These are phyloP conservation scores for Psophocarpus tetragonolobus DNA, from an alignment of 306 rosid species.

Conservation along the genomic window DNA sequence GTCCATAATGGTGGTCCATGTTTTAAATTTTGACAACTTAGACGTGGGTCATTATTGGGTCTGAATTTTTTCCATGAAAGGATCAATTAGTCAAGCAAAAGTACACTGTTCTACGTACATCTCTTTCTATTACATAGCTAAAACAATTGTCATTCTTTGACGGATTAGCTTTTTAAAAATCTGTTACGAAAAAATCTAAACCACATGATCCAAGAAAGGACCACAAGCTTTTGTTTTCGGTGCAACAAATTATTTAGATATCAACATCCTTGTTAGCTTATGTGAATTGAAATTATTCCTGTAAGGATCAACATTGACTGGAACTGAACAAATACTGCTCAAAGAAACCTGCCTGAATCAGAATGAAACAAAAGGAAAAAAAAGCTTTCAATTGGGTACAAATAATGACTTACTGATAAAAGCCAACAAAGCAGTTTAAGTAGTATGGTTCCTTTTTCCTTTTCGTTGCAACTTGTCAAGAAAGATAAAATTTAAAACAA, in stretches of 20 bases:
- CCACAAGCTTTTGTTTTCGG: background rate
- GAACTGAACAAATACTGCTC: constrained; percentile 1
- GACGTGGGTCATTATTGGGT: constrained; percentile 14
- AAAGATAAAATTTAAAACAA: background rate
- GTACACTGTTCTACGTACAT: background rate
- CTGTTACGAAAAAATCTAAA: constrained; percentile 4
- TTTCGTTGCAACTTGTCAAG: background rate
- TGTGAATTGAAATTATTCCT: background rate
- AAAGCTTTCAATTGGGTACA: background rate
- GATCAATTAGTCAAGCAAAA: constrained; percentile 10
- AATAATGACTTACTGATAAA: constrained; percentile 31
- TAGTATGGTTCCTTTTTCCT: constrained; percentile 10
- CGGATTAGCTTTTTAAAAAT: background rate
- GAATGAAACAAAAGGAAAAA: background rate
- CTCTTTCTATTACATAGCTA: background rate
- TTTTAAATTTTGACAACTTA: constrained; percentile 15
- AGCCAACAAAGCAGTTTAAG: constrained; percentile 23
- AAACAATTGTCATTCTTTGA: constrained; percentile 24
- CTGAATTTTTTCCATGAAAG: background rate
- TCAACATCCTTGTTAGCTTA: background rate
- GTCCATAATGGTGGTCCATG: background rate
- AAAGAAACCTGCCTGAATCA: constrained; percentile 25
- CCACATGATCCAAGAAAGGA: background rate
- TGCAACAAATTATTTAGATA: background rate
- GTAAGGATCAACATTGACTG: constrained; percentile 15